Evolutionary conservation across 2,329 filamentous ascomycete species (phyloP).

Genomic region (Metarhizium album): DNA sequence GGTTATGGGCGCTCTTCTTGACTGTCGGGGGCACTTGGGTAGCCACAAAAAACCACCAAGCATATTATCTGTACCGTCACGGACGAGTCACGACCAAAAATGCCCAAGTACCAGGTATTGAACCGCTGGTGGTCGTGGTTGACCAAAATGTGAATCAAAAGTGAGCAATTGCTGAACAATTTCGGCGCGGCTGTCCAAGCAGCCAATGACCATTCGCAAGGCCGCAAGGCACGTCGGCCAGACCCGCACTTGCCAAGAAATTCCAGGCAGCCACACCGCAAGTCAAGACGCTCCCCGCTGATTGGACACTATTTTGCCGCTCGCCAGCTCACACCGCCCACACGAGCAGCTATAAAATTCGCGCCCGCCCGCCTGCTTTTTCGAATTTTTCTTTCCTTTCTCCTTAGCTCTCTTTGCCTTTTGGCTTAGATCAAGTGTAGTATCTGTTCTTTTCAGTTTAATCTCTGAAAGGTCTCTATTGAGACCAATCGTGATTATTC

Average conservation of each 20-base stretch:
- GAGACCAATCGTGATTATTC: conserved; percentile 69
- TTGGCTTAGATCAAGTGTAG: conserved; percentile 88
- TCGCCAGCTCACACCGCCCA: conserved; percentile 6
- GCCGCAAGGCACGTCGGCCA: not conserved
- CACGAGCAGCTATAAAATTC: conserved; percentile 14
- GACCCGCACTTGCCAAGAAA: not conserved
- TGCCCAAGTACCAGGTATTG: not conserved
- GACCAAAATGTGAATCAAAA: no score
- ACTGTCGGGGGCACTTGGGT: not conserved
- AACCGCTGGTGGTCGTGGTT: not conserved
- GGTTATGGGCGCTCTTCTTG: not conserved
- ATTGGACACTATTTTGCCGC: conserved; percentile 7
- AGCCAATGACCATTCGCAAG: no score
- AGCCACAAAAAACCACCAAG: not conserved
- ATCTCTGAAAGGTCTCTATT: conserved; percentile 78
- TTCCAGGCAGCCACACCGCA: not conserved
- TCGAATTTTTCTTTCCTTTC: conserved; percentile 20
- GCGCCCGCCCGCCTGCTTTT: conserved; percentile 3
- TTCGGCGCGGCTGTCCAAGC: no score
- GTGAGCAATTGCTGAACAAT: no score
- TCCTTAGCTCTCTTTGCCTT: conserved; percentile 37
- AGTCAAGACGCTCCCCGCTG: not conserved
- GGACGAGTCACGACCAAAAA: not conserved
- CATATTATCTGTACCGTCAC: not conserved
- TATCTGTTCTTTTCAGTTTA: conserved; percentile 98